These are phyloP conservation scores for Sedum album DNA, from an alignment of 164 flowering plant genomes.

Conservation along the genomic window DNA sequence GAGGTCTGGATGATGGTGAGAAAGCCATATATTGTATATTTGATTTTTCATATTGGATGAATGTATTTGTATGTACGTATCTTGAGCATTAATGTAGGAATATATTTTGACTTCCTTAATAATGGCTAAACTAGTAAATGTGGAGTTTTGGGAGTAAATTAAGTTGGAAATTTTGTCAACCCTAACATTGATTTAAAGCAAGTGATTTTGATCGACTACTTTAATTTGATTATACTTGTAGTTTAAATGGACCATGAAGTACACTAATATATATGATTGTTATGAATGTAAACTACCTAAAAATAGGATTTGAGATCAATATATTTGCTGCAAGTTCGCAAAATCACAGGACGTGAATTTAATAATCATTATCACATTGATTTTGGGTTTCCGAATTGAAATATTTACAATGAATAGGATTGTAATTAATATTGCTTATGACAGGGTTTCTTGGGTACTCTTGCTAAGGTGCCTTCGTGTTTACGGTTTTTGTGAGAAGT, in stretches of 20 bases:
- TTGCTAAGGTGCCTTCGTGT: no score
- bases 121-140: not conserved
- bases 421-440: no score
- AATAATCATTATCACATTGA: no score
- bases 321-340: no score
- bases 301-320: not conserved
- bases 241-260: not conserved
- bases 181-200: not conserved
- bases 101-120: constrained; percentile 7
- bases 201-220: not conserved
- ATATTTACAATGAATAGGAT: no score
- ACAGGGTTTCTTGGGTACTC: no score
- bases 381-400: no score
- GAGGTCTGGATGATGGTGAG: no score
- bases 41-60: not conserved
- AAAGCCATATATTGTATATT: no score
- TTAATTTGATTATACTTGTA: not conserved
- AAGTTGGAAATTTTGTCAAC: not conserved
- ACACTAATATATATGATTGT: not conserved
- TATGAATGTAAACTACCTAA: not conserved
- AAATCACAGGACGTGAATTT: no score
- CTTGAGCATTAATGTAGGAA: not conserved
- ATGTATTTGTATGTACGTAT: not conserved
- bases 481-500: no score
- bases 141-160: not conserved